Evolutionary conservation across 2,329 filamentous ascomycete genomes (phyloP).

Genomic region (Xylariaceae sp.): DNA sequence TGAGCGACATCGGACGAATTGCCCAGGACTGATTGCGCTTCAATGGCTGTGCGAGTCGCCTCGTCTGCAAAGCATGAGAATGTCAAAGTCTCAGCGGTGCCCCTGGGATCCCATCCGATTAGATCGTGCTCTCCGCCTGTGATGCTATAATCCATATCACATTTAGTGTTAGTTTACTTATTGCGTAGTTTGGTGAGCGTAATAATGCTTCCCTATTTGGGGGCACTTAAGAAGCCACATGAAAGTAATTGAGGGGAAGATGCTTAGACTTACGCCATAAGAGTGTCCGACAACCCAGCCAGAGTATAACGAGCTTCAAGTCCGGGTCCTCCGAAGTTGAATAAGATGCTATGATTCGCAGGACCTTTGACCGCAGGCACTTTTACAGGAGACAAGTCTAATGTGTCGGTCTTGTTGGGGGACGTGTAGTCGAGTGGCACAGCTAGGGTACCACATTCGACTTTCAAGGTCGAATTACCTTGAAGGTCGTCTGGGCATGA

Average conservation of each 20-base stretch:
- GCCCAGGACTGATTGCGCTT: constrained; percentile 4
- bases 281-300: constrained; percentile 7
- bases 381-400: constrained; percentile 32
- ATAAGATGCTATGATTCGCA: constrained; percentile 35
- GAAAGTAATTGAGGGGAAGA: not conserved
- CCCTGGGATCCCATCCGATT: constrained; percentile 27
- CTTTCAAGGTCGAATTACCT: constrained; percentile 12
- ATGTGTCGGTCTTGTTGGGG: constrained; percentile 20
- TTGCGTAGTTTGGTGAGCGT: too few species aligned
- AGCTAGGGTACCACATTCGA: constrained; percentile 34
- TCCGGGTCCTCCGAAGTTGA: constrained; percentile 39
- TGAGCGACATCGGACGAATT: constrained; percentile 19
- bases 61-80: constrained; percentile 19
- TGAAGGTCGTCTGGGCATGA: constrained; percentile 20
- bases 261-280: constrained; percentile 19
- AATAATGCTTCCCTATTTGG: too few species aligned
- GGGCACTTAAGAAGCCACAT: not conserved
- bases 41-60: constrained; percentile 2
- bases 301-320: constrained; percentile 11
- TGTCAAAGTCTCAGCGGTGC: constrained; percentile 17
- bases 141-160: constrained; percentile 22
- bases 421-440: constrained; percentile 40
- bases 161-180: constrained; percentile 4
- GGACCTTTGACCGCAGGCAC: constrained; percentile 29
- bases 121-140: constrained; percentile 27